These are phyloP conservation scores for Chrysosporium keratinophilum DNA, from an alignment of 2,329 filamentous ascomycete genomes.

Conservation along the genomic window DNA sequence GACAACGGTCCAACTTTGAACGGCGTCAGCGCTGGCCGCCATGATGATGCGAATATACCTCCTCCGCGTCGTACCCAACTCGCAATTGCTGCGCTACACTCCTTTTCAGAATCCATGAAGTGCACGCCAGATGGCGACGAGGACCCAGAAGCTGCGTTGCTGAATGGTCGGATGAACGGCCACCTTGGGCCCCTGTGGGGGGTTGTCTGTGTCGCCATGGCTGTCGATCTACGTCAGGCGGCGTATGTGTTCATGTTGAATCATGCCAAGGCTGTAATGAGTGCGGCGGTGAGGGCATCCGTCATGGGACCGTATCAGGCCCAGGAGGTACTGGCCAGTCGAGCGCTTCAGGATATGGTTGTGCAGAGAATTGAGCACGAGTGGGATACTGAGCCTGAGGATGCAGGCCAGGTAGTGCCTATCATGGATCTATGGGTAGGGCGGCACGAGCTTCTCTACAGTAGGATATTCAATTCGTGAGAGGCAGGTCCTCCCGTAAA, in stretches of 20 bases:
- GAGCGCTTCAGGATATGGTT: conserved; percentile 44
- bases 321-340: conserved; percentile 48
- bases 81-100: conserved; percentile 22
- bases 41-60: background rate
- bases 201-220: conserved; percentile 44
- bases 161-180: conserved; percentile 30
- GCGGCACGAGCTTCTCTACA: conserved; percentile 55
- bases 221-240: conserved; percentile 43
- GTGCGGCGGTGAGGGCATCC: conserved; percentile 51
- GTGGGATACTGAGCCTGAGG: conserved; percentile 41
- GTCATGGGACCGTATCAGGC: conserved; percentile 58
- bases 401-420: conserved; percentile 52
- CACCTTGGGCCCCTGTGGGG: conserved; percentile 55
- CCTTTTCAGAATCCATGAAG: conserved; percentile 34
- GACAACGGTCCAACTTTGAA: conserved; percentile 10
- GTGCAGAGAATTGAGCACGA: conserved; percentile 39
- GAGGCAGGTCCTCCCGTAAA: background rate
- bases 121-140: conserved; percentile 21
- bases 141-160: conserved; percentile 16
- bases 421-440: conserved; percentile 55
- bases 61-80: background rate
- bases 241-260: conserved; percentile 55
- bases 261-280: conserved; percentile 53
- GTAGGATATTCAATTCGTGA: conserved; percentile 57
- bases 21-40: too few relatives aligned